Evolutionary conservation across 352 stramenopile genomes (phyloP).

Genomic region (Pythium utonaiense): DNA sequence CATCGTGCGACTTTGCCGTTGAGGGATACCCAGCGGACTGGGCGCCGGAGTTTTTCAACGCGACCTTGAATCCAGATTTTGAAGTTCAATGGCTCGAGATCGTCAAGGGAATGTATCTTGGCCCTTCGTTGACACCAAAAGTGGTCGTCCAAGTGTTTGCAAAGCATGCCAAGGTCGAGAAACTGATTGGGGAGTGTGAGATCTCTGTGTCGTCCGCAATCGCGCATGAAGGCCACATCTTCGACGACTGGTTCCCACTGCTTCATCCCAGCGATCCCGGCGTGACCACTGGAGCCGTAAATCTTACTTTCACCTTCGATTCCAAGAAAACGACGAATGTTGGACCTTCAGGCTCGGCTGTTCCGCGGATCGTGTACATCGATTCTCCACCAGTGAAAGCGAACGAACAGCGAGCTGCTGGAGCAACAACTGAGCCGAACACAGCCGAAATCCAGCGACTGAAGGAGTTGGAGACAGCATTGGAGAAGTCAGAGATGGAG

Average conservation of each 20-base stretch:
- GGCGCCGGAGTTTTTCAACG: conserved; percentile 66
- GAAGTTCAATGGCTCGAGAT: conserved; percentile 52
- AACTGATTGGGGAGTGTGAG: conserved; percentile 69
- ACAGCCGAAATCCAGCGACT: conserved; percentile 8
- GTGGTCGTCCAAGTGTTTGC: conserved; percentile 66
- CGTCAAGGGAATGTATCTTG: conserved; percentile 52
- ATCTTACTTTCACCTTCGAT: conserved; percentile 61
- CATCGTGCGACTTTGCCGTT: conserved; percentile 72
- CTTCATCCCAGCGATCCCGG: conserved; percentile 27
- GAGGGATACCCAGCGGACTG: conserved; percentile 60
- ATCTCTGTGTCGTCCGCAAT: conserved; percentile 71
- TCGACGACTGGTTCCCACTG: conserved; percentile 60
- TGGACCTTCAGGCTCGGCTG: background rate
- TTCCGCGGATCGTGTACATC: background rate
- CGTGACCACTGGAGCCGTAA: conserved; percentile 32
- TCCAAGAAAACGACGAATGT: conserved; percentile 26
- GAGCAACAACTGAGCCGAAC: background rate
- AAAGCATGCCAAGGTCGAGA: conserved; percentile 63
- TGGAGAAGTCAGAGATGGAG: conserved; percentile 27
- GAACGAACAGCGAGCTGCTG: conserved; percentile 1
- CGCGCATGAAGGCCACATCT: conserved; percentile 63
- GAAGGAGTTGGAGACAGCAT: conserved; percentile 15
- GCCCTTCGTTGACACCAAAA: conserved; percentile 59
- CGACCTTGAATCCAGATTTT: conserved; percentile 34
- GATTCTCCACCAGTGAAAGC: background rate